Percentiles rank a stretch among this genome's conserved stretches.
phyloP scores from a whole-genome alignment of 163 green algal species.

The Dunaliella salina region DNA sequence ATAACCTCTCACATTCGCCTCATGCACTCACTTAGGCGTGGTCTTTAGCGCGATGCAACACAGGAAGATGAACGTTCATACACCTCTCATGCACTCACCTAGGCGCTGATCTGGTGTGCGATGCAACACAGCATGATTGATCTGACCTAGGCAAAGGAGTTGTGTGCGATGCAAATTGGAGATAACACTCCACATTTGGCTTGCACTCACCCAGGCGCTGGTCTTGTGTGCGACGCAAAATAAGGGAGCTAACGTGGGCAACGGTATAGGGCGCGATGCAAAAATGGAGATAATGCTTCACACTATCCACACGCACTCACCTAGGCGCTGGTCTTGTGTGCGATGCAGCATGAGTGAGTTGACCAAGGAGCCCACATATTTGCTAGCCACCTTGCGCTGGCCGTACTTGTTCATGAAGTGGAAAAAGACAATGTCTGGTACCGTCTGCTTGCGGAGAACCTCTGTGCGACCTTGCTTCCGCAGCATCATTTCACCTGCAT shows the following conservation, averaged over 20 bases:
- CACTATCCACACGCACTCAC: not conserved
- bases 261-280: no score
- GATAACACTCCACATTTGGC: no score
- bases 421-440: slow-evolving; percentile 51
- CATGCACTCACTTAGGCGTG: slow-evolving; percentile 19
- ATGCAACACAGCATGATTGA: no score
- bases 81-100: no score
- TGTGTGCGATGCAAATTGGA: no score
- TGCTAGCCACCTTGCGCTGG: not conserved
- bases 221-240: no score
- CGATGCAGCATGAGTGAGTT: slow-evolving; percentile 49
- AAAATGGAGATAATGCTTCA: no score
- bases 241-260: no score
- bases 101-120: no score
- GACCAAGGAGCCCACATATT: slow-evolving; percentile 25
- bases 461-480: slow-evolving; percentile 41
- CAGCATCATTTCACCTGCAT: slow-evolving; percentile 34
- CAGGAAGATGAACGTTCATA: no score
- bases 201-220: slow-evolving; percentile 17
- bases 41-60: slow-evolving; percentile 33
- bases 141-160: no score
- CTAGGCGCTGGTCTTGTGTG: slow-evolving; percentile 32
- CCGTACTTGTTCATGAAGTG: slow-evolving; percentile 56
- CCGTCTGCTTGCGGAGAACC: slow-evolving; percentile 41
- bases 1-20: no score